Evolutionary conservation across 225 moss, liverwort and hornwort species (phyloP).

Genomic region (Physcomitrium patens): DNA sequence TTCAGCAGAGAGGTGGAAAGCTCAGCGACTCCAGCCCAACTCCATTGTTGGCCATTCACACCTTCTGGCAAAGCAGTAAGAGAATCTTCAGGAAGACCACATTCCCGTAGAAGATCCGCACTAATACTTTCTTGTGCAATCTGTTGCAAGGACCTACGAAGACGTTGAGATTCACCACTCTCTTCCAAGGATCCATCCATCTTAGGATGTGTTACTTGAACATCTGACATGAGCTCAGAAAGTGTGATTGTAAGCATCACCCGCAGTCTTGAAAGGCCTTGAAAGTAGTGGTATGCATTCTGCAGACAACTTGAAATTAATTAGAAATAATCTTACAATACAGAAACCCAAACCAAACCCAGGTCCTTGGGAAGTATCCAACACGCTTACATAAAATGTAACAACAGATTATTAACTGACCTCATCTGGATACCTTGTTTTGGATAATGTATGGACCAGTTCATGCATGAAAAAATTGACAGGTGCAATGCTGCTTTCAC

Average conservation of each 20-base stretch:
- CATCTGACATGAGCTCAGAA: conserved; percentile 98
- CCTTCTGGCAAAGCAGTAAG: conserved; percentile 65
- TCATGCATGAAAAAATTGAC: conserved; percentile 11
- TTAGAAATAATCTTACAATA: conserved; percentile 17
- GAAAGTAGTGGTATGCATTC: conserved; percentile 92
- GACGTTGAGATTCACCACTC: conserved; percentile 89
- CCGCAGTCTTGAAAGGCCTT: conserved; percentile 82
- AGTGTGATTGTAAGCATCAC: conserved; percentile 96
- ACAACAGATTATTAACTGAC: neutral
- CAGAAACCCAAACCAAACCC: neutral
- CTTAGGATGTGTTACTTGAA: conserved; percentile 88
- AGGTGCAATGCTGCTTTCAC: conserved; percentile 1
- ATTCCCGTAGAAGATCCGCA: conserved; percentile 76
- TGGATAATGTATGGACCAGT: conserved; percentile 15
- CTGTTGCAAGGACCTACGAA: conserved; percentile 79
- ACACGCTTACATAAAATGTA: neutral
- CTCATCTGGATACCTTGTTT: conserved; percentile 2
- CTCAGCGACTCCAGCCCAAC: conserved; percentile 80
- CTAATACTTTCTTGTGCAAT: conserved; percentile 71
- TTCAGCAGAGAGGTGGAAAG: conserved; percentile 72
- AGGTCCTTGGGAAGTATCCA: neutral
- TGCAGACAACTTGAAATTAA: conserved; percentile 34
- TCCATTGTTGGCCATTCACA: conserved; percentile 67
- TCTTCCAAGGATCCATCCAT: conserved; percentile 89
- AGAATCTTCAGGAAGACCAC: conserved; percentile 70